Conservation (phyloP, 306 rosid species). For the Dalbergia oliveri region DNA sequence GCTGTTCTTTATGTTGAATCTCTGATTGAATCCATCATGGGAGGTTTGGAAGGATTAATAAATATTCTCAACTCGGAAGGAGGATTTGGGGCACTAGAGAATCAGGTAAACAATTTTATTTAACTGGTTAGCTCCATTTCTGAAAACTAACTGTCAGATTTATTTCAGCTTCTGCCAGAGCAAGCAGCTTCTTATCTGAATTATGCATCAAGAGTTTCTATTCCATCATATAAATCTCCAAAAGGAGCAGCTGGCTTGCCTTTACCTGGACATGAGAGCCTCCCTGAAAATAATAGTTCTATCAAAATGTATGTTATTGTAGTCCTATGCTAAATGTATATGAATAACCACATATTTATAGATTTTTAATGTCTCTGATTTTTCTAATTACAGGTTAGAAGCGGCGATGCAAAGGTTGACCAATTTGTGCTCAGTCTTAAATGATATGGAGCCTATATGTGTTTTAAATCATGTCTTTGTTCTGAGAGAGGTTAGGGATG, state of each 20-base stretch:
- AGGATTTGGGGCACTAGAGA: constrained; percentile 98
- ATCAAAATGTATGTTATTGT: constrained; percentile 81
- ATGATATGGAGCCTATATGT: constrained; percentile 99
- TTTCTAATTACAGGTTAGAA: constrained; percentile 77
- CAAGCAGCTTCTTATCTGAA: constrained; percentile 95
- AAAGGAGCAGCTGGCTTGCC: constrained; percentile 79
- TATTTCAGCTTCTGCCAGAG: constrained; percentile 94
- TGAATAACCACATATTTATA: constrained; percentile 25
- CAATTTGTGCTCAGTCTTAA: constrained; percentile 93
- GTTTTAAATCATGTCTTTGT: constrained; percentile 95
- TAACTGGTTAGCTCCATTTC: constrained; percentile 42
- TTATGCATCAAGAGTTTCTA: constrained; percentile 77
- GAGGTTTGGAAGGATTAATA: constrained; percentile 97
- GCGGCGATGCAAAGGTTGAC: constrained; percentile 99
- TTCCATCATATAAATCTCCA: constrained; percentile 82
- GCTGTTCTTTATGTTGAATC: constrained; percentile 99
- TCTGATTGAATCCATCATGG: constrained; percentile 97
- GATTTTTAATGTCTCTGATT: constrained; percentile 24
- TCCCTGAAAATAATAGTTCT: constrained; percentile 90
- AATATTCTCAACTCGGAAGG: constrained; percentile 99
- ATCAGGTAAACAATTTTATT: constrained; percentile 69
- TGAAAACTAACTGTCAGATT: constrained; percentile 51
- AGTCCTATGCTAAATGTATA: constrained; percentile 33
- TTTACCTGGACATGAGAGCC: constrained; percentile 96
- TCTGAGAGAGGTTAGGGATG: constrained; percentile 84